Conservation (phyloP, 2,329 filamentous ascomycete genomes). For the Thielaviopsis punctulata region DNA sequence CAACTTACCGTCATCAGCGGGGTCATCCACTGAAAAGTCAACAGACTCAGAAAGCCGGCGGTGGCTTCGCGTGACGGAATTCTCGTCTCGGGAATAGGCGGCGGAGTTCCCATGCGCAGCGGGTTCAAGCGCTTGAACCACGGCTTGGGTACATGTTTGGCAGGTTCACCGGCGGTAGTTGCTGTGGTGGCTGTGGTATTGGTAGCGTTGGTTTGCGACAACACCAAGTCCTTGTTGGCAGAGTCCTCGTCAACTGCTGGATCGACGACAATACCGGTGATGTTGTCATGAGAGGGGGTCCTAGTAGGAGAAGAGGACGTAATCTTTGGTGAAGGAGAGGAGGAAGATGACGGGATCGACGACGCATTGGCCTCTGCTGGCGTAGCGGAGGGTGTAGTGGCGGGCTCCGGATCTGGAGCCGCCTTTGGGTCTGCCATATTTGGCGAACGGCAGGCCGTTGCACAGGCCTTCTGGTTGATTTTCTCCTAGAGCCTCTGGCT, state of each 20-base stretch:
- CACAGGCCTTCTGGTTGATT: too few relatives aligned
- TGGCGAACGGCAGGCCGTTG: background rate
- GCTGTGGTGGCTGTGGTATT: slow-evolving; percentile 31
- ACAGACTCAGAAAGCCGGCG: slow-evolving; percentile 54
- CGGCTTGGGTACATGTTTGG: slow-evolving; percentile 27
- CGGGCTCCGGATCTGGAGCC: slow-evolving; percentile 4
- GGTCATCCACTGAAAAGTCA: slow-evolving; percentile 83
- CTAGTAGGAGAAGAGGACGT: background rate
- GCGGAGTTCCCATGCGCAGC: slow-evolving; percentile 38
- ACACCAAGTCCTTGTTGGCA: slow-evolving; percentile 18
- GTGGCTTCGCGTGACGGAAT: slow-evolving; percentile 48
- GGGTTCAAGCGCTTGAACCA: slow-evolving; percentile 50
- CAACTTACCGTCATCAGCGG: slow-evolving; percentile 59
- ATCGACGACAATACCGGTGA: slow-evolving; percentile 7
- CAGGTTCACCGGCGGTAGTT: slow-evolving; percentile 16
- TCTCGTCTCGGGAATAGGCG: slow-evolving; percentile 37
- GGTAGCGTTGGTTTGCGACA: slow-evolving; percentile 36
- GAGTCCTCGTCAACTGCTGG: slow-evolving; percentile 8
- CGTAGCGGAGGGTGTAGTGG: slow-evolving; percentile 1
- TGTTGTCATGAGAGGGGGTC: background rate
- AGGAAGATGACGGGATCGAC: background rate
- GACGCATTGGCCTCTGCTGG: background rate
- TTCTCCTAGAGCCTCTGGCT: too few relatives aligned
- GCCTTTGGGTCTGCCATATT: slow-evolving; percentile 7
- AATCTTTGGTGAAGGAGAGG: background rate